phyloP scores from a whole-genome alignment of 139 green algal species.

The Bryopsis sp. region DNA sequence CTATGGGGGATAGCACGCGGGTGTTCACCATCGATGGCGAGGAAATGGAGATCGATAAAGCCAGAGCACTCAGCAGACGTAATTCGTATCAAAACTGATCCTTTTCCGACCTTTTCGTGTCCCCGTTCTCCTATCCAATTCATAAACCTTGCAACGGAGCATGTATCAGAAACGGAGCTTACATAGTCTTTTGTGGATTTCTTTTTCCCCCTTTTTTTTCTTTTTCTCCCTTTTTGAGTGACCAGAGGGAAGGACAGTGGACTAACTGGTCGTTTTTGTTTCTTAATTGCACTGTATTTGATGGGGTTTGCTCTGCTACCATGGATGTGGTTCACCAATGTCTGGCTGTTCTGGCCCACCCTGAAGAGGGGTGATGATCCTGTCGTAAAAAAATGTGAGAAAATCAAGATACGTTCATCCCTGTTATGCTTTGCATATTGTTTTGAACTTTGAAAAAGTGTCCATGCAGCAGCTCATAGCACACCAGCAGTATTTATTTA shows the following conservation, averaged over 20 bases:
- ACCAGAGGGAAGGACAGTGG: too few relatives aligned
- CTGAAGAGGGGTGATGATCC: conserved; percentile 31
- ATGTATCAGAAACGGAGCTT: too few relatives aligned
- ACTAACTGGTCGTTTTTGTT: too few relatives aligned
- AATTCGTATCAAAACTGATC: conserved; percentile 12
- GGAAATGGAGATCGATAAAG: conserved; percentile 19
- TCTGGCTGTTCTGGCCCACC: conserved; percentile 55
- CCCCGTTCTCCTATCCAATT: too few relatives aligned
- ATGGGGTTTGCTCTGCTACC: conserved; percentile 43
- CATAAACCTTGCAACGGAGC: too few relatives aligned
- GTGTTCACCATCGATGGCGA: conserved; percentile 29
- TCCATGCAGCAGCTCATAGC: background rate
- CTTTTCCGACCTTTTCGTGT: background rate
- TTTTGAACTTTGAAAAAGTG: background rate
- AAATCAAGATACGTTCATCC: background rate
- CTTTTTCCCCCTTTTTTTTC: too few relatives aligned
- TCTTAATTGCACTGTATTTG: conserved; percentile 34
- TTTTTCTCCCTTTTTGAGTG: too few relatives aligned
- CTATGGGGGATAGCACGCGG: too few relatives aligned
- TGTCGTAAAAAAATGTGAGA: conserved; percentile 38
- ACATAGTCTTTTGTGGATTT: too few relatives aligned
- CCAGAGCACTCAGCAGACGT: conserved; percentile 7
- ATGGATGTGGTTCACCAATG: conserved; percentile 44
- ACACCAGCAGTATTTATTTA: background rate
- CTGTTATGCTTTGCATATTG: background rate